These are phyloP conservation scores for Epichloe baconii DNA, from an alignment of 2,329 filamentous ascomycete species.

Conservation along the genomic window DNA sequence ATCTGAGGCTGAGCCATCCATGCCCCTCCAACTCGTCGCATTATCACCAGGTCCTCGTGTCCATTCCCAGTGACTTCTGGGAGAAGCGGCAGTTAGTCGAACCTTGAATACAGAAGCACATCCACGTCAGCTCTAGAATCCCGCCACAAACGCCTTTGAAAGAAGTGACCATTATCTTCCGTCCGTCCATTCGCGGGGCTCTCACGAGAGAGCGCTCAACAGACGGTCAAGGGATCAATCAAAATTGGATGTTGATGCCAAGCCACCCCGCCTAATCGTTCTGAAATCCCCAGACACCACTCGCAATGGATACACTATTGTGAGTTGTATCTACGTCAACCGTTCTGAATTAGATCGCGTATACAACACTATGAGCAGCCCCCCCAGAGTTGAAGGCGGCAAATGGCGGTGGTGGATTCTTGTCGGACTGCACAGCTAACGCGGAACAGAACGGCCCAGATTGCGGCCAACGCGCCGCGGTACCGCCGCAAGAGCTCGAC, in stretches of 20 bases:
- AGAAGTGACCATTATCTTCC: not conserved
- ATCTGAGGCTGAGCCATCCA: not conserved
- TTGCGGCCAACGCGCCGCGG: conserved; percentile 78
- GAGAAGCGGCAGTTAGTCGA: not conserved
- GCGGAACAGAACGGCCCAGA: conserved; percentile 62
- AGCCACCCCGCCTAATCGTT: not conserved
- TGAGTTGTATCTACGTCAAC: conserved; percentile 25
- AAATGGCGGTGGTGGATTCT: not conserved
- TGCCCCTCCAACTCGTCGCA: not conserved
- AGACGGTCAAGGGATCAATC: not conserved
- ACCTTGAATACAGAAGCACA: not conserved
- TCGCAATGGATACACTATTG: conserved; percentile 48
- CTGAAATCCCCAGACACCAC: not conserved
- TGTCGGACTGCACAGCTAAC: not conserved
- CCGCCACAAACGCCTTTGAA: not conserved
- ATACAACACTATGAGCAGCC: not conserved
- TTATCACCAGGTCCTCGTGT: no score
- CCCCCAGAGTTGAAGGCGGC: not conserved
- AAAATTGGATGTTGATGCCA: not conserved
- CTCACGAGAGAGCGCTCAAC: not conserved
- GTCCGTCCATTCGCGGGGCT: not conserved
- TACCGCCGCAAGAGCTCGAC: conserved; percentile 90
- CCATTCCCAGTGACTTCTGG: not conserved
- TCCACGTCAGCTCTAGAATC: not conserved
- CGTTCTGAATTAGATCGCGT: not conserved